These are phyloP conservation scores for Rhynchospora tenuis DNA, from an alignment of 176 grass and related monocot species.

Conservation along the genomic window DNA sequence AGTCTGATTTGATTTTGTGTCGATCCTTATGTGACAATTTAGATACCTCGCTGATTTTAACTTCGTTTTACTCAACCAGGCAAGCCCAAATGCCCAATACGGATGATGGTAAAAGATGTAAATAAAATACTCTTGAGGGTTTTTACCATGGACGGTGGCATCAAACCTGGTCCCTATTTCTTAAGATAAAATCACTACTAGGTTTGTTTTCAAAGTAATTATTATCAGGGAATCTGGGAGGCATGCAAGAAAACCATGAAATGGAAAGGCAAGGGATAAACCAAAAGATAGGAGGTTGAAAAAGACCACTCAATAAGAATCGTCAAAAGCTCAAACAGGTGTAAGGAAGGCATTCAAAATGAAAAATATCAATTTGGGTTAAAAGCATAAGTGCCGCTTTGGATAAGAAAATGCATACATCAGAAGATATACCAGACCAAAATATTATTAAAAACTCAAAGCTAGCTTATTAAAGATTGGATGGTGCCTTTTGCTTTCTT, in stretches of 20 bases:
- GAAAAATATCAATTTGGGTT: not conserved
- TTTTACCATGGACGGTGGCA: not conserved
- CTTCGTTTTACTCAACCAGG: not conserved
- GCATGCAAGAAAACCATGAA: not conserved
- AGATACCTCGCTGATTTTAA: no score
- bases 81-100: not conserved
- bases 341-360: not conserved
- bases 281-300: not conserved
- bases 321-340: not conserved
- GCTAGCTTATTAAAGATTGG: not conserved
- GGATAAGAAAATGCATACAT: not conserved
- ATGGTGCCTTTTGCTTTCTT: not conserved
- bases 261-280: not conserved
- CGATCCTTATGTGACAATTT: no score
- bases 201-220: slow-evolving; percentile 23
- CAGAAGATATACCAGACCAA: not conserved
- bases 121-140: not conserved
- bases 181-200: not conserved
- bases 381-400: not conserved
- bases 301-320: not conserved
- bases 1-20: no score
- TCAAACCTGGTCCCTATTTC: not conserved
- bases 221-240: slow-evolving; percentile 10
- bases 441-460: not conserved
- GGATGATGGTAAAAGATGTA: not conserved